Evolutionary conservation across 208 protist species (phyloP), one percentile per base, ranked within the genome.

Genomic region (Lotmaria passim): DNA sequence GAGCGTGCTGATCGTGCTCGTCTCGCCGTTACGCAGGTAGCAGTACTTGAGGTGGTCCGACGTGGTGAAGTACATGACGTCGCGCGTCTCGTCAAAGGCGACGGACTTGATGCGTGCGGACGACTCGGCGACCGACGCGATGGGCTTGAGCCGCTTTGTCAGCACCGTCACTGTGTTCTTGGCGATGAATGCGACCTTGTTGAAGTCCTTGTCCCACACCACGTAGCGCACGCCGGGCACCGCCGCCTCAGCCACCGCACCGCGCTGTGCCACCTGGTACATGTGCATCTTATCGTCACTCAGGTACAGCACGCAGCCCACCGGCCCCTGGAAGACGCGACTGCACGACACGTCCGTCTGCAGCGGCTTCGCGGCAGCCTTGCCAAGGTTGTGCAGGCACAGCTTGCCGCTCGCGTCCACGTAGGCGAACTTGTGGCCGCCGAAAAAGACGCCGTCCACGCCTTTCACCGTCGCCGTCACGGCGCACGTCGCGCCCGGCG

Each of bases 1-100:
- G 7, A 99, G 78, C 2, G 98, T 99, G 46, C 94, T 89, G 80
- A 99, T 99, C 36, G 98, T 99, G 53, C 98, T 98, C 33, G 67
- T 89, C 71, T 99, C 98, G 30, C 98, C 97, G 69, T 79, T 97
- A 53, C 75, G 78, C 39, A 94, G 57, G 73, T 85, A 87, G 75
- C 88, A 94, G 82, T 99, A 99, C 75, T 99, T 99, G 52, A 99
- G 91, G 79, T 99, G 99, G 81, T 97, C 98, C 1, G 90, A 80
- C 4, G 99, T 99, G 17, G 95, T 98, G 84, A 99, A 99, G 59
- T 99, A 95, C 43, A 99, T 96, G 7, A 99, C 90, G 36, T 98
- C 92, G 67, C 96, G 83, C 50, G 79, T 82, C 60, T 95, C 89
- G 59, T 97, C 89, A 65, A 97, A 97, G 24, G 73, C 93, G 66